phyloP scores from a whole-genome alignment of 305 asterid genomes.

The Fraxinus platypoda region DNA sequence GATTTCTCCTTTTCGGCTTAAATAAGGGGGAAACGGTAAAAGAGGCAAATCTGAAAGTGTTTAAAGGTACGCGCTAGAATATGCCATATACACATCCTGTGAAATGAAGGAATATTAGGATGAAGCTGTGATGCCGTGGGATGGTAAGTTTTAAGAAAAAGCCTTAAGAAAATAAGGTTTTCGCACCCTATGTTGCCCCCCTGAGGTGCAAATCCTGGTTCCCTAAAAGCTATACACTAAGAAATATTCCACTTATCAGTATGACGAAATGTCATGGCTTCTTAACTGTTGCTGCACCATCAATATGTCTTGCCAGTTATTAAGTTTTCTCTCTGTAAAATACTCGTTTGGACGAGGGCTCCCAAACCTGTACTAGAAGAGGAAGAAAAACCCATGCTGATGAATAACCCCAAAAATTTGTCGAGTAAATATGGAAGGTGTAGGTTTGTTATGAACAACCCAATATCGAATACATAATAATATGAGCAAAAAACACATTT shows the following conservation, averaged over 20 bases:
- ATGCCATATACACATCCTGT: background rate
- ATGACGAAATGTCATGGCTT: background rate
- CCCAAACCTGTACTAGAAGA: background rate
- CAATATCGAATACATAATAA: background rate
- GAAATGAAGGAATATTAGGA: background rate
- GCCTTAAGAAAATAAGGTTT: background rate
- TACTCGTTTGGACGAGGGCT: background rate
- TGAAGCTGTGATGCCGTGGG: background rate
- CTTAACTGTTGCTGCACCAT: background rate
- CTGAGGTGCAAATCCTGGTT: background rate
- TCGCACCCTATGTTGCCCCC: background rate
- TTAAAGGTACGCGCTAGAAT: background rate
- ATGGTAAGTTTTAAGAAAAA: background rate
- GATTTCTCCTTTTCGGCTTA: background rate
- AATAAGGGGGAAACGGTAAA: background rate
- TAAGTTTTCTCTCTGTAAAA: background rate
- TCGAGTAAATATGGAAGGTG: background rate
- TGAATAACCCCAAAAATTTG: background rate
- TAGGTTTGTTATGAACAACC: background rate
- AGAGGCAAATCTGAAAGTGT: constrained; percentile 1
- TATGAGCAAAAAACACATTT: background rate
- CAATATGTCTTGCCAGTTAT: background rate
- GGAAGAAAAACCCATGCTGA: background rate
- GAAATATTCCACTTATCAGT: background rate
- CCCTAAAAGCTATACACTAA: background rate